Percentiles rank a stretch among this genome's conserved stretches.
phyloP scores from a whole-genome alignment of 805 yeast species.

The Grigorovia yakushimaensis region DNA sequence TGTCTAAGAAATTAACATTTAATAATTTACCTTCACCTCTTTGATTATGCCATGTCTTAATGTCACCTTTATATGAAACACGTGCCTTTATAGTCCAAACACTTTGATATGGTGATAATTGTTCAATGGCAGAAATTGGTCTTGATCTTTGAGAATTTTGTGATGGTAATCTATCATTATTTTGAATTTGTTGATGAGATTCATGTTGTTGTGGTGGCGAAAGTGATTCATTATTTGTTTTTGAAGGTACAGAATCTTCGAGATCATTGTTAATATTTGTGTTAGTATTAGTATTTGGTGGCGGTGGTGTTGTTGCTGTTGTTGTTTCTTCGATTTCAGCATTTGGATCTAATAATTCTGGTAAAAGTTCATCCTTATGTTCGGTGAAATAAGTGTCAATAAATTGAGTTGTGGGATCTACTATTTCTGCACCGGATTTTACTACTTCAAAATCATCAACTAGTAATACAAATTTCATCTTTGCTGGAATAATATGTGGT shows the following conservation, averaged over 20 bases:
- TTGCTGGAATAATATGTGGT: conserved; percentile 28
- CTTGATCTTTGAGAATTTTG: conserved; percentile 25
- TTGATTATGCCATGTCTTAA: conserved; percentile 78
- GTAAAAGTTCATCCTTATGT: conserved; percentile 42
- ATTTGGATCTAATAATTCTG: conserved; percentile 5
- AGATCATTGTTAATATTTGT: conserved; percentile 6
- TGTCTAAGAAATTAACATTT: conserved; percentile 80
- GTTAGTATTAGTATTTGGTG: conserved; percentile 5
- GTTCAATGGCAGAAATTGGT: conserved; percentile 66
- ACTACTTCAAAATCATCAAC: conserved; percentile 39
- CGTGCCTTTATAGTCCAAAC: conserved; percentile 91
- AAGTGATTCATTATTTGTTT: no score
- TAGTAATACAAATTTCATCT: conserved; percentile 39
- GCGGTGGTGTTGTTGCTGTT: conserved; percentile 5
- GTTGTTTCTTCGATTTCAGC: conserved; percentile 19
- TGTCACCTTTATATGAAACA: conserved; percentile 77
- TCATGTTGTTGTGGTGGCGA: conserved; percentile 9
- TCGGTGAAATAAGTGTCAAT: conserved; percentile 49
- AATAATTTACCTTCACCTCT: conserved; percentile 87
- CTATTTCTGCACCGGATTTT: conserved; percentile 31
- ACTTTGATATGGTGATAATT: conserved; percentile 82
- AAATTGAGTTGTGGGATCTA: conserved; percentile 31
- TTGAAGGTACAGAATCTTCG: neutral
- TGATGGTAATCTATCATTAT: conserved; percentile 10
- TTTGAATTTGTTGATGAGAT: neutral